Conservation (phyloP, 495 filamentous ascomycete genomes). For the Hamigera avellanea region DNA sequence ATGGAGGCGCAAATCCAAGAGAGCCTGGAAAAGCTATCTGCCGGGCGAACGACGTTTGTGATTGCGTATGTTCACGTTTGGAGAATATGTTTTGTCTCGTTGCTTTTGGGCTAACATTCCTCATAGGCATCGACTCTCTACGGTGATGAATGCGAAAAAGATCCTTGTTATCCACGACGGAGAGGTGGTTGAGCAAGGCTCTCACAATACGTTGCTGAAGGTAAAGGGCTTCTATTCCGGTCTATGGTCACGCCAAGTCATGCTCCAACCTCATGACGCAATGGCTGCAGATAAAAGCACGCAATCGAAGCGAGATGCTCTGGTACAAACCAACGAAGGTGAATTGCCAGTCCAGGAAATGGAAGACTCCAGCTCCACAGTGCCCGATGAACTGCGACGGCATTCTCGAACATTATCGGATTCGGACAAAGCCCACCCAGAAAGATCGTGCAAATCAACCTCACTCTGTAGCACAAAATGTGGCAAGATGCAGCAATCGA, state of each 20-base stretch:
- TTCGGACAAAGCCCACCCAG: not conserved
- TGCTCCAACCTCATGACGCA: conserved; percentile 6
- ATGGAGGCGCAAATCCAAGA: conserved; percentile 41
- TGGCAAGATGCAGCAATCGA: not conserved
- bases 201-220: conserved; percentile 29
- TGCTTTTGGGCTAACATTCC: conserved; percentile 31
- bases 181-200: conserved; percentile 65
- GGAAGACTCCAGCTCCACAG: too few species aligned
- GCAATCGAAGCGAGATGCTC: conserved; percentile 1
- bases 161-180: conserved; percentile 78
- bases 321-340: not conserved
- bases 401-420: not conserved
- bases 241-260: conserved; percentile 11
- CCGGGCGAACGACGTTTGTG: conserved; percentile 19
- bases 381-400: too few species aligned
- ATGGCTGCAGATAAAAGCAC: conserved; percentile 9
- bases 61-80: conserved; percentile 33
- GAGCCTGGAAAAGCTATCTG: conserved; percentile 22
- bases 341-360: not conserved
- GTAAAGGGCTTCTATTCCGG: conserved; percentile 1
- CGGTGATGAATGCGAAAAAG: conserved; percentile 72
- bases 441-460: not conserved
- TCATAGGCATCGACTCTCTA: conserved; percentile 59
- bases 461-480: too few species aligned
- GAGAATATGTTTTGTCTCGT: not conserved